Conservation (phyloP, 176 grass and related monocot species). For the Cenchrus fungigraminus region DNA sequence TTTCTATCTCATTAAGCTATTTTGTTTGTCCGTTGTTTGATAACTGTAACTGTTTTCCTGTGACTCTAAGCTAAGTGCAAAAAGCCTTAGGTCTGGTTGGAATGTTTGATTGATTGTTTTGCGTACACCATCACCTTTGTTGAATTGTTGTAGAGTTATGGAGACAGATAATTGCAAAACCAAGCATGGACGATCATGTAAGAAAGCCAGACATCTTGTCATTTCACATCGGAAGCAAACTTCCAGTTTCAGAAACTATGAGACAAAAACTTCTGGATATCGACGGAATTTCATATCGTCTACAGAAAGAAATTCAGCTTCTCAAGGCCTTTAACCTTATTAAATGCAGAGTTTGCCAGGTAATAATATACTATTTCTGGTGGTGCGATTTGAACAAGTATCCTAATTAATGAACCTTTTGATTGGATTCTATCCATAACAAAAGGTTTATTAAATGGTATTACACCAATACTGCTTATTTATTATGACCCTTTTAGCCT, state of each 20-base stretch:
- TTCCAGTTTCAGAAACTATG: constrained; percentile 80
- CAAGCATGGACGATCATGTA: constrained; percentile 71
- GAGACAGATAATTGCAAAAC: constrained; percentile 70
- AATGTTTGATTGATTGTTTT: constrained; percentile 7
- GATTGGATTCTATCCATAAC: neutral
- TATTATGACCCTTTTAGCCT: neutral
- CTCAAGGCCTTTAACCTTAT: constrained; percentile 84
- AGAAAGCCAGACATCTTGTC: constrained; percentile 85
- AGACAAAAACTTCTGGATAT: constrained; percentile 94
- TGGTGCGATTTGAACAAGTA: constrained; percentile 6
- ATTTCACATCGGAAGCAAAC: constrained; percentile 92
- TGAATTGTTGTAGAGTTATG: constrained; percentile 80
- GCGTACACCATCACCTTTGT: constrained; percentile 16
- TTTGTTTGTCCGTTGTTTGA: constrained; percentile 2
- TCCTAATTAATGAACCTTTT: neutral
- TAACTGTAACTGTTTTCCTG: neutral
- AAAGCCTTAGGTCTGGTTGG: constrained; percentile 4
- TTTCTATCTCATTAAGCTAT: constrained; percentile 21
- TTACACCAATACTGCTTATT: constrained; percentile 25
- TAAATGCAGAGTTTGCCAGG: constrained; percentile 80
- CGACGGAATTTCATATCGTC: constrained; percentile 84
- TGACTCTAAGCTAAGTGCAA: constrained; percentile 15
- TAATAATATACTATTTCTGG: constrained; percentile 45
- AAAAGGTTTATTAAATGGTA: constrained; percentile 9
- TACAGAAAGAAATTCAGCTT: constrained; percentile 87